A percentile compares a stretch with the other conserved stretches of the same genome.
These are phyloP conservation scores for Cordyceps cicadae DNA, from an alignment of 2,329 filamentous ascomycete species.

Conservation along the genomic window DNA sequence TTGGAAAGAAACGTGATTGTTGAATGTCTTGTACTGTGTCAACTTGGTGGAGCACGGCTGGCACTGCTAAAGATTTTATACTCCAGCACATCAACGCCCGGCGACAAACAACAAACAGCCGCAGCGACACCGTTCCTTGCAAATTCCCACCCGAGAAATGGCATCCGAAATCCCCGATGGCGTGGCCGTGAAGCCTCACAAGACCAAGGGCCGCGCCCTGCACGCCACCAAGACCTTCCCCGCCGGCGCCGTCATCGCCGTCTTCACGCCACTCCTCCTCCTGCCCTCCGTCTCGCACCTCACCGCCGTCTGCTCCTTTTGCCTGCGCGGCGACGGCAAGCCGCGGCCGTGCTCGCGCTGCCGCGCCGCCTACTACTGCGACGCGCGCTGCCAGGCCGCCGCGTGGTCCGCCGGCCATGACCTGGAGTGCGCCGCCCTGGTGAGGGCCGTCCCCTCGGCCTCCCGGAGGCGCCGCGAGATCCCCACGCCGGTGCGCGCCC, in stretches of 20 bases:
- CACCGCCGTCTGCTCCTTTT: conserved; percentile 39
- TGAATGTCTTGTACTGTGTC: not conserved
- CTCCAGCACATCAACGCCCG: not conserved
- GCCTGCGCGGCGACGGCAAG: conserved; percentile 27
- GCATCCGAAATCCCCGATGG: not conserved
- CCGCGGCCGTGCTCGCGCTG: conserved; percentile 44
- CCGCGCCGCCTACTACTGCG: conserved; percentile 47
- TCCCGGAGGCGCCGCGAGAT: conserved; percentile 24
- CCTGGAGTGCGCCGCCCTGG: conserved; percentile 44
- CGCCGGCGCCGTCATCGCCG: conserved; percentile 38
- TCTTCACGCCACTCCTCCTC: conserved; percentile 37
- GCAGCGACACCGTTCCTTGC: not conserved
- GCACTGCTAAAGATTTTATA: conserved; percentile 3
- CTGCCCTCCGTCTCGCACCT: conserved; percentile 38
- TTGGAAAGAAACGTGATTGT: not conserved
- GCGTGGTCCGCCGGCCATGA: conserved; percentile 47
- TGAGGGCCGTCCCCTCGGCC: conserved; percentile 17
- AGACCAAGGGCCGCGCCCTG: conserved; percentile 37
- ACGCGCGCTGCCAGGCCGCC: conserved; percentile 41
- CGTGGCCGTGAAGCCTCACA: not conserved
- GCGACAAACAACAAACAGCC: not conserved
- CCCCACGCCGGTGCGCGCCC: conserved; percentile 47
- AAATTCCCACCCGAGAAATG: not conserved
- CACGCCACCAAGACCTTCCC: conserved; percentile 32
- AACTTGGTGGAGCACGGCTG: conserved; percentile 4